These are phyloP conservation scores for Eutypa lata DNA, from an alignment of 2,329 filamentous ascomycete genomes.

Conservation along the genomic window DNA sequence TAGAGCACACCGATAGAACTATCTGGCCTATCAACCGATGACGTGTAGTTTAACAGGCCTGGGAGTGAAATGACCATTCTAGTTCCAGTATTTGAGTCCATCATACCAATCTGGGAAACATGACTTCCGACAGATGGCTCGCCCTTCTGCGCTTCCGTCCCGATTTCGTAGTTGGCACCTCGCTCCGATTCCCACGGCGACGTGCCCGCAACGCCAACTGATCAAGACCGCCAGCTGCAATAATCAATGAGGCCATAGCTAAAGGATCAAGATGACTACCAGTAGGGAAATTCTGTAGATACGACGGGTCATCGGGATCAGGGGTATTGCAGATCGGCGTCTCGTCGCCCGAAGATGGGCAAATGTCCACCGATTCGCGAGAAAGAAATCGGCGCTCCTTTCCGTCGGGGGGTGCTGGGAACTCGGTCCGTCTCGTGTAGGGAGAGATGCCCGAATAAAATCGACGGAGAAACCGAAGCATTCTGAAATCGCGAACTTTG, in stretches of 20 bases:
- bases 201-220: conserved; percentile 15
- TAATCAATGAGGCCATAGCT: conserved; percentile 21
- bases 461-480: conserved; percentile 17
- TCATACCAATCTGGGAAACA: too few species aligned
- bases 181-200: conserved; percentile 1
- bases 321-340: conserved; percentile 27
- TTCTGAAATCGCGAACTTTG: conserved; percentile 13
- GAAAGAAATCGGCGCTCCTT: conserved; percentile 25
- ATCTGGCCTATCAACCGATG: too few species aligned
- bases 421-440: conserved; percentile 24
- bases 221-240: conserved; percentile 25
- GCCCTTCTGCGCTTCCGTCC: background rate
- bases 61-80: too few species aligned
- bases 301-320: conserved; percentile 14
- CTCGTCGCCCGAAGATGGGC: conserved; percentile 26
- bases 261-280: conserved; percentile 16
- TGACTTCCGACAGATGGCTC: background rate
- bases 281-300: background rate
- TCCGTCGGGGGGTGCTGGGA: conserved; percentile 19
- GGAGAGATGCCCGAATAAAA: conserved; percentile 20
- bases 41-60: too few species aligned
- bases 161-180: background rate
- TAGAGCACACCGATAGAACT: too few species aligned
- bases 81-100: too few species aligned
- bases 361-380: conserved; percentile 24